Evolutionary conservation across 441 rosid genomes (phyloP), one percentile per base, ranked within the genome.

Genomic region (Populus tomentosa): DNA sequence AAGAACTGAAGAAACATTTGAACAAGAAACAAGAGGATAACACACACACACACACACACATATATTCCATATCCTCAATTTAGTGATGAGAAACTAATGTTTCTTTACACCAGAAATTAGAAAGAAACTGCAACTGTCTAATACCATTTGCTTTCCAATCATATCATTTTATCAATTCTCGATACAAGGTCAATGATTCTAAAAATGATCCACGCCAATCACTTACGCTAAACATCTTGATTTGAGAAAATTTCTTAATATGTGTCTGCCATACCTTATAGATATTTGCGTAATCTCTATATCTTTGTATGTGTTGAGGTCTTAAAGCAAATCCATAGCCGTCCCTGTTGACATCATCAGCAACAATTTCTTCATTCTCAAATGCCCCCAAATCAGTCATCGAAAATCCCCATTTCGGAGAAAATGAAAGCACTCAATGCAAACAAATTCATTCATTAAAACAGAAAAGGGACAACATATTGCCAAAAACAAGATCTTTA

Each of bases 271-370:
- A 26, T 42, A 97, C 98, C 98, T 97, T 93, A 88, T 94, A 94
- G 81, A 97, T 97, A 74, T 81, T 88, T 33, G 87, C 87, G 89
- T 97, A 94, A 80, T 97, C 93, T 84, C 93, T 81, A 78, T 91
- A 97, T 89, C 94, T 88, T 75, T 97, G 97, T 61, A 91, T 81
- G 78, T 94, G 97, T 81, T 97, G 99, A 82, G 99, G 99, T 86
- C 99, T 94, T 83, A 97, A 92, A 67, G 90, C 89, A 87, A 97
- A 97, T 76, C 99, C 98, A 85, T 97, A 97, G 2, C 97, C 89
- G 87, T 97, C 99, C 92, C 99, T 97, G 90, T 42, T 20, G 33
- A 80, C 33, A 85, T 21, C 30, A 79, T 70, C 61, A 53, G 6
- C 61, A 53, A 53, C 61, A 53, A 53, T 18, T 18, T 50, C 59